Evolutionary conservation across 2,329 filamentous ascomycete genomes (phyloP), one percentile per base, ranked within the genome.

Genomic region (Cephalotrichum gorgonifer): DNA sequence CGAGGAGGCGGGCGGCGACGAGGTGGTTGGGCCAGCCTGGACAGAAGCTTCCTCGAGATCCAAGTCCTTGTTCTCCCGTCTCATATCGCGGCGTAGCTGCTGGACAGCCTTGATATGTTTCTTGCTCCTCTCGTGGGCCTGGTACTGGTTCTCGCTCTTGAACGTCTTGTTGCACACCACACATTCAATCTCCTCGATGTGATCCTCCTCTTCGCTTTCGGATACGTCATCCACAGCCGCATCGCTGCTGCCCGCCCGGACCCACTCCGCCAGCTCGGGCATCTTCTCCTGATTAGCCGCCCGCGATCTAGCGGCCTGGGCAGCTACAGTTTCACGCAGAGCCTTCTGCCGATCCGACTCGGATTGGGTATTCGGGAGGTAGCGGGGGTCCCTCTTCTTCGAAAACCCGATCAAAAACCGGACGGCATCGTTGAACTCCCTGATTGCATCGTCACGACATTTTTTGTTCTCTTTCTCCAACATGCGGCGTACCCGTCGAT

Each of bases 391-490:
- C 30, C 93, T 79, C 68, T 95, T 97, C 55, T 88, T 83, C 15
- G 91, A 85, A 65, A 97, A 97, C 2, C 82, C 76, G 2, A 97
- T 85, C 12, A 98, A 74, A 6, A 88, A 86, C 50, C 88, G 73
- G 27, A 98, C 88, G 3, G 89, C 86, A 52, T 95, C 89, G 64
- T 96, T 97, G 69, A 95, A 97, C 55, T 95, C 87, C 50, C 85
- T 79, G 11, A 86, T 79, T 3, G 82, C 88, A 48, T 91, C 86
- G 20, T 96, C 90, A 47, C 93, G 79, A 23, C 85, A 67, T 54
- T 85, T 86, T 57, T 83, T 86, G 64, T 98, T 98, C 62, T 96
- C 91, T 65, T 95, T 96, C 62, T 97, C 93, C 83, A 97, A 95
- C 35, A 88, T 60, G 28, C 93, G 79, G 47, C 91, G 81, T 15